Conservation (phyloP, 768 basidiomycete genomes). For the Pisolithus sp. region DNA sequence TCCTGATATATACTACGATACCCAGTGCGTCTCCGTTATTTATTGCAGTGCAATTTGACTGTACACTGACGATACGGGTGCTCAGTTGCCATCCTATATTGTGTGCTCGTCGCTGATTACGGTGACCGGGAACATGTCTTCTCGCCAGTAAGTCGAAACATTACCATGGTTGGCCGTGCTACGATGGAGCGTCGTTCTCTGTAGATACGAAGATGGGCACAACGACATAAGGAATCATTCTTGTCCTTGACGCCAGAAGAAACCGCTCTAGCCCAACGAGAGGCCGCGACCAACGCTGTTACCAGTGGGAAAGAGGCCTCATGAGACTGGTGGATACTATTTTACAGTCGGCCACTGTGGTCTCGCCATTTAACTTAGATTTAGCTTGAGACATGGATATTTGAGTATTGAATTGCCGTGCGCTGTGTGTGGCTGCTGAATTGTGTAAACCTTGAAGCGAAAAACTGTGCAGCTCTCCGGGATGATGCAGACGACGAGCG, state of each 20-base stretch:
- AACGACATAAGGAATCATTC: constrained; percentile 42
- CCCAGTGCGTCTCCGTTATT: constrained; percentile 37
- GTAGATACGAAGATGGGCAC: constrained; percentile 56
- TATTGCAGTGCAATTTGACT: background rate
- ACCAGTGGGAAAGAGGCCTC: background rate
- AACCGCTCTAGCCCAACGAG: constrained; percentile 18
- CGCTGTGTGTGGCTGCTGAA: background rate
- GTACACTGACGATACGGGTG: background rate
- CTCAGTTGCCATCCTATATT: constrained; percentile 49
- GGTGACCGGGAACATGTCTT: constrained; percentile 70
- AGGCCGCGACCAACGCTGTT: background rate
- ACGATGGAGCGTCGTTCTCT: background rate
- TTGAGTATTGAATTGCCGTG: too few relatives aligned
- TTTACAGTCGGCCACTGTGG: too few relatives aligned
- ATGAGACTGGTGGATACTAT: background rate
- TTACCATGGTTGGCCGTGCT: background rate
- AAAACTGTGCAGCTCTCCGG: constrained; percentile 69
- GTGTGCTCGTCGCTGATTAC: constrained; percentile 58
- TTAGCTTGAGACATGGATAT: background rate
- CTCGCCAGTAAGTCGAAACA: constrained; percentile 44
- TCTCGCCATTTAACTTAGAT: too few relatives aligned
- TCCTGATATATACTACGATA: constrained; percentile 49
- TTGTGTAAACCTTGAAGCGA: constrained; percentile 52
- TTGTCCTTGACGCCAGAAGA: constrained; percentile 58
- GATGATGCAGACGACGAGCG: constrained; percentile 50